These are phyloP conservation scores for Aeschynomene evenia DNA, from an alignment of 306 rosid species.

Conservation along the genomic window DNA sequence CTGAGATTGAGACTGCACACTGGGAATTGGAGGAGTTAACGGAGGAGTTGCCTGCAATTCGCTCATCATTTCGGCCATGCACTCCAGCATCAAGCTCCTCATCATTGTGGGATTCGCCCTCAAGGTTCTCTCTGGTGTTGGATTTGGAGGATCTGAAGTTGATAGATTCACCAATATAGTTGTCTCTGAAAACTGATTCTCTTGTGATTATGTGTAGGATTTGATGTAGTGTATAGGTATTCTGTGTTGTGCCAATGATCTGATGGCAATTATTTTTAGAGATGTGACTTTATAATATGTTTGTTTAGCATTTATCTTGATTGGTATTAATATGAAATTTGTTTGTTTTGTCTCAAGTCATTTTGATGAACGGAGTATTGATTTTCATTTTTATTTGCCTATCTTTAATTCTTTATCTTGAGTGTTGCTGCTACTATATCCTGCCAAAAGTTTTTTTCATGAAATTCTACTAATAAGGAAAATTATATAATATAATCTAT, in stretches of 20 bases:
- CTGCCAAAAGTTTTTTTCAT: too few species aligned
- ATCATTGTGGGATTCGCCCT: constrained; percentile 48
- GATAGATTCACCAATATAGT: constrained; percentile 48
- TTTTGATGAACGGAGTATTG: too few species aligned
- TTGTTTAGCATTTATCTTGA: background rate
- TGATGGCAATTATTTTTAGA: constrained; percentile 30
- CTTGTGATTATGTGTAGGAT: background rate
- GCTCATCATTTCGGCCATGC: constrained; percentile 23
- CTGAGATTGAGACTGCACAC: constrained; percentile 27
- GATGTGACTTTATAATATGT: constrained; percentile 15
- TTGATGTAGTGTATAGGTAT: background rate
- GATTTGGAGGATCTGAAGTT: too few species aligned
- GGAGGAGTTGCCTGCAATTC: constrained; percentile 41
- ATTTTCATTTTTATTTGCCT: too few species aligned
- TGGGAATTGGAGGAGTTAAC: constrained; percentile 45
- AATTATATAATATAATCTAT: too few species aligned
- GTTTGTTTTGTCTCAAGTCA: too few species aligned
- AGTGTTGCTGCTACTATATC: too few species aligned
- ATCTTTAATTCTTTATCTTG: too few species aligned
- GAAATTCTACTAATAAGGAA: too few species aligned
- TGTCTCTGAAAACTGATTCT: constrained; percentile 8
- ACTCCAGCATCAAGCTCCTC: constrained; percentile 49
- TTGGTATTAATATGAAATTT: background rate
- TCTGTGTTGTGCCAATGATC: constrained; percentile 32
- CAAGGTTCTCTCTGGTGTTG: too few species aligned